Base-by-base conservation (phyloP, 1,284 basidiomycete species). In the Ceratorhiza oryzae-sativae region DNA sequence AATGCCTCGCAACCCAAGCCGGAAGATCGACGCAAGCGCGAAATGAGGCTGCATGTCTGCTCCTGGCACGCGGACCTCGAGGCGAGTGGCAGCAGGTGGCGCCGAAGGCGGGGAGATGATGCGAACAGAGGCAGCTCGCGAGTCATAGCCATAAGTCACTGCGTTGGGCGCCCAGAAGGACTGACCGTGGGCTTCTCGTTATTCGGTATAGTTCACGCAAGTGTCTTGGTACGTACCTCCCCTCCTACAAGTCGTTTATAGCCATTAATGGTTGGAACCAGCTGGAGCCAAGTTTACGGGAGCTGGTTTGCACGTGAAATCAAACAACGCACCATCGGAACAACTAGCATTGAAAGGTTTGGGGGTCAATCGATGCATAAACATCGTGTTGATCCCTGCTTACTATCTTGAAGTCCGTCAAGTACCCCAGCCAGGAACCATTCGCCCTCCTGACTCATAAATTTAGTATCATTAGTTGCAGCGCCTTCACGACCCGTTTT, bases 211-310 rank as follows among this genome's bases (percentile, higher is more conserved):
- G 18, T 32, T 20, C 25, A 30, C n/a, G 12, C 42, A 25, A 23
- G 8, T 36, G 20, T 20, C 39, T 41, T 27, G 10, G 20, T 60
- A 42, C 79, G 68, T 71, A 80, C 90, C 79, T 95, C 94, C 20
- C 95, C 95, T n/a, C 93, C 95, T 18, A 94, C 90, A 13, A 99
- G 87, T 23, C 96, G 92, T 80, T 98, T 99, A 84, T 98, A 99
- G n/a, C 94, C 94, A 78, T 97, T 97, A 80, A 97, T 91, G 0
- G 92, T 97, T 0, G 95, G 95, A 41, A 96, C 95, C 72, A 97
- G 83, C 91, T 77, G 62, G 10, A 25, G 42, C 27, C 13, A 10
- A 2, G 8, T 10, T 53, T 10, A 58, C 32, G 12, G 12, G 46
- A 25, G 74, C 82, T 75, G 36, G 83, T 79, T 61, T 81, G 18